A percentile compares a stretch with the other conserved stretches of the same genome.
phyloP scores from a whole-genome alignment of 441 rosid species.

The California macrophylla region DNA sequence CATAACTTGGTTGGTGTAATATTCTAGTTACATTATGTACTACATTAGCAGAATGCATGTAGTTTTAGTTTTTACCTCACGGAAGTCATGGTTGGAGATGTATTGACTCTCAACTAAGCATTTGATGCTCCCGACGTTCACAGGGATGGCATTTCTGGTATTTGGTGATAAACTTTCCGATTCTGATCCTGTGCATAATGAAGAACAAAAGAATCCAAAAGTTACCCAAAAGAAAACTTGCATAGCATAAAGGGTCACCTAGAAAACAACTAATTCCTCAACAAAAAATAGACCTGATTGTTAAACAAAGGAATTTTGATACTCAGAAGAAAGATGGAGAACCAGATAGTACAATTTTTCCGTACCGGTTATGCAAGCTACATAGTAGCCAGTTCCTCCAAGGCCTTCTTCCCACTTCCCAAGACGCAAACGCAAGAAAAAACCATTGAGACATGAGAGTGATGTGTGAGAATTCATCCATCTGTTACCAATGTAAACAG shows the following conservation, averaged over 20 bases:
- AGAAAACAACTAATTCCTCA: not conserved
- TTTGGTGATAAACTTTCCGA: slow-evolving; percentile 23
- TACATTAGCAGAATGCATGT: not conserved
- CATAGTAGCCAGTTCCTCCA: slow-evolving; percentile 66
- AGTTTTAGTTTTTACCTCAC: slow-evolving; percentile 40
- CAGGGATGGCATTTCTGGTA: slow-evolving; percentile 35
- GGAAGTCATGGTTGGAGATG: slow-evolving; percentile 77
- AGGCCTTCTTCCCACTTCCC: slow-evolving; percentile 70
- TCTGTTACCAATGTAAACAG: slow-evolving; percentile 27
- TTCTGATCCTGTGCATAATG: slow-evolving; percentile 25
- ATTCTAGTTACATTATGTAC: not conserved
- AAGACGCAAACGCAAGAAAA: slow-evolving; percentile 66
- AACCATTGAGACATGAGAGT: slow-evolving; percentile 51
- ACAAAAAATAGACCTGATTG: not conserved
- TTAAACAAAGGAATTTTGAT: not conserved
- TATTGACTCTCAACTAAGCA: slow-evolving; percentile 56
- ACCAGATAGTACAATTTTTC: not conserved
- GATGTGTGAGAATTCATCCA: slow-evolving; percentile 47
- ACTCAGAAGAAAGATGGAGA: not conserved
- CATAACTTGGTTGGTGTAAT: not conserved
- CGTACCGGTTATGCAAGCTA: slow-evolving; percentile 67
- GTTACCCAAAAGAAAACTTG: not conserved
- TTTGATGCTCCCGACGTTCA: slow-evolving; percentile 47
- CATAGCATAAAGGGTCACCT: not conserved
- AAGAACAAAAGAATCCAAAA: slow-evolving; percentile 2